Base-by-base conservation (phyloP, 2,329 filamentous ascomycete genomes). In the Lachnellula hyalina region DNA sequence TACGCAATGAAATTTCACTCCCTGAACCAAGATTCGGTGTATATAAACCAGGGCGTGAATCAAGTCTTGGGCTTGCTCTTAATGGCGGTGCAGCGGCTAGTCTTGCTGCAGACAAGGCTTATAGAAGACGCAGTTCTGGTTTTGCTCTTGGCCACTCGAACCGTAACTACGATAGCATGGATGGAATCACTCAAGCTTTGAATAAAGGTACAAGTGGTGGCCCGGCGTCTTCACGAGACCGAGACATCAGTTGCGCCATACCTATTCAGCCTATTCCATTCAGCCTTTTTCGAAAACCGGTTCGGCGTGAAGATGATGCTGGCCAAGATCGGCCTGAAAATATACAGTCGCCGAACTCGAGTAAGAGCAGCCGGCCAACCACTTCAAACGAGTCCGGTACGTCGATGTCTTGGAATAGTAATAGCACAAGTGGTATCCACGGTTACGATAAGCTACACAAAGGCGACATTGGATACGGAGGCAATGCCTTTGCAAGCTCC, bases 1-100 rank as follows among this genome's bases (percentile, higher is more conserved):
- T 99, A 40, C 81, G 86, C 34, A 96, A 95, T 66, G 94, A 99
- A 69, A 86, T 93, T 5, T 91, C 94, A 38, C 80, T 89, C 56
- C 93, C 93, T 0, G 91, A 96, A 63, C 94, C 94, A 19, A 83
- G 85, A 19, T 99, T 90, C 68, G 89, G 85, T 53, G 78, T 85
- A 1, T 97, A 96, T 74, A 96, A 92, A 68, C 82, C 60, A 48
- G 61, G 60, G 8, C 60, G 65, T 38, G 63, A 68, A 52, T 63
- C 59, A 25, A 60, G 52, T 50, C 41, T 65, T 46, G 58, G 60
- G n/a, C 41, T 59, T 42, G 54, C 50, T 46, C 47, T 63, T 1
- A 67, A 69, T 4, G 73, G 70, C 47, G 73, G 75, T 0, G 70
- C 75, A 2, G 77, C 73, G 35, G 74, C 80, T 21, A 79, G 73